phyloP scores from a whole-genome alignment of 2,329 filamentous ascomycete species.

The Aspergillus quadrilineatus region DNA sequence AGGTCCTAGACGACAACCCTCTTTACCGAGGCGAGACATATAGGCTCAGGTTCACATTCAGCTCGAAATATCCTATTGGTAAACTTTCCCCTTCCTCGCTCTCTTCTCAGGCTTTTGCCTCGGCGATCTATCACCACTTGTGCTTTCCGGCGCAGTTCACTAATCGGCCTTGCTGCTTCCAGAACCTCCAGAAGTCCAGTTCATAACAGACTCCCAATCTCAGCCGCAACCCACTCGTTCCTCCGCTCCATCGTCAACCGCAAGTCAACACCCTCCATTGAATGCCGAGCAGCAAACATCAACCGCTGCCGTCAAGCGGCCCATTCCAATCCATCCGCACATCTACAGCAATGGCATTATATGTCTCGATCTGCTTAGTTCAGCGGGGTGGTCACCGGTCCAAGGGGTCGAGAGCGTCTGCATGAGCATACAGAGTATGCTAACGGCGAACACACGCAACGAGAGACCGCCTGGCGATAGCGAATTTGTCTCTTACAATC shows the following conservation, averaged over 20 bases:
- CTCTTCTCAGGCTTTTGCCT: background rate
- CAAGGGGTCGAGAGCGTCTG: constrained; percentile 96
- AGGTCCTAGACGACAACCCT: constrained; percentile 85
- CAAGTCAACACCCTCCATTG: background rate
- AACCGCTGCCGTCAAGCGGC: constrained; percentile 43
- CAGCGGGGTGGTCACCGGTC: constrained; percentile 90
- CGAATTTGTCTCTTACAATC: constrained; percentile 81
- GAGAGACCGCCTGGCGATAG: constrained; percentile 88
- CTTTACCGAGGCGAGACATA: constrained; percentile 79
- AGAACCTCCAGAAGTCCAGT: constrained; percentile 96
- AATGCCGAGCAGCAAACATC: constrained; percentile 8
- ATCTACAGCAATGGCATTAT: constrained; percentile 99
- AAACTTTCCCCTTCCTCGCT: constrained; percentile 26
- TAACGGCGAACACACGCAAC: constrained; percentile 89
- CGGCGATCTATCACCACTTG: background rate
- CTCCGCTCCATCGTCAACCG: background rate
- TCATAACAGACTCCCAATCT: constrained; percentile 49
- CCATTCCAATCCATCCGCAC: constrained; percentile 92
- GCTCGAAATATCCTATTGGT: constrained; percentile 86
- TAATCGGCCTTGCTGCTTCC: constrained; percentile 3
- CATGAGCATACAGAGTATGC: constrained; percentile 97
- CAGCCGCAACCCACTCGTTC: background rate
- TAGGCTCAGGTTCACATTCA: constrained; percentile 84
- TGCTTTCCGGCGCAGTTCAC: background rate
- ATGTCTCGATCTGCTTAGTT: constrained; percentile 86